These are phyloP conservation scores for Cladophialophora chaetospira DNA, from an alignment of 2,329 filamentous ascomycete genomes.

Conservation along the genomic window DNA sequence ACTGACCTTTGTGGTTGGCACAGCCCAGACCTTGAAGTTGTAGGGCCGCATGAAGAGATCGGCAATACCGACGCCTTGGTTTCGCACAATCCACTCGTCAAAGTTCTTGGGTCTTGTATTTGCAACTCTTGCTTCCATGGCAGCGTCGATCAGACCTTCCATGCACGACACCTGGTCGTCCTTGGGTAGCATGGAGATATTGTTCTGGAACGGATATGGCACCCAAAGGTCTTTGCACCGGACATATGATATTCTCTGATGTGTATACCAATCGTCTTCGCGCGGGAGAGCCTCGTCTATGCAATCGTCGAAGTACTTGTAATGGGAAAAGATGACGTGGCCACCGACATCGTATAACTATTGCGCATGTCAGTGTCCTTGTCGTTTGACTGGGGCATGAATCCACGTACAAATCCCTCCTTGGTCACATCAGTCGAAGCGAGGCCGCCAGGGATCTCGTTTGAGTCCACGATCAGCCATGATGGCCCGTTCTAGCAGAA, in stretches of 20 bases:
- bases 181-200: conserved; percentile 97
- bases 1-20: conserved; percentile 89
- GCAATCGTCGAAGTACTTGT: conserved; percentile 99
- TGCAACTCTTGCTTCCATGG: conserved; percentile 80
- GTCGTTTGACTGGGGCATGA: neutral
- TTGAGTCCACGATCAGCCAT: conserved; percentile 94
- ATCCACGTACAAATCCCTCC: conserved; percentile 57
- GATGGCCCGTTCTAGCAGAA: conserved; percentile 74
- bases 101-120: conserved; percentile 95
- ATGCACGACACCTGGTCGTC: conserved; percentile 94
- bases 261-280: conserved; percentile 92
- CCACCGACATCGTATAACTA: conserved; percentile 98
- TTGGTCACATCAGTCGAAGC: conserved; percentile 92
- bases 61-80: conserved; percentile 84
- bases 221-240: conserved; percentile 97
- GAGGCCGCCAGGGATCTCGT: conserved; percentile 89
- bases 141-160: conserved; percentile 93
- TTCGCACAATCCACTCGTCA: conserved; percentile 96
- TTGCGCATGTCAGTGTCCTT: conserved; percentile 1
- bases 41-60: conserved; percentile 99
- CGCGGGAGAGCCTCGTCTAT: conserved; percentile 95
- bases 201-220: conserved; percentile 99
- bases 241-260: conserved; percentile 98
- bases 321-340: conserved; percentile 99
- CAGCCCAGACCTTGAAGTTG: conserved; percentile 99